phyloP scores from a whole-genome alignment of 805 yeast species.

The Jamesozyma rosinii region DNA sequence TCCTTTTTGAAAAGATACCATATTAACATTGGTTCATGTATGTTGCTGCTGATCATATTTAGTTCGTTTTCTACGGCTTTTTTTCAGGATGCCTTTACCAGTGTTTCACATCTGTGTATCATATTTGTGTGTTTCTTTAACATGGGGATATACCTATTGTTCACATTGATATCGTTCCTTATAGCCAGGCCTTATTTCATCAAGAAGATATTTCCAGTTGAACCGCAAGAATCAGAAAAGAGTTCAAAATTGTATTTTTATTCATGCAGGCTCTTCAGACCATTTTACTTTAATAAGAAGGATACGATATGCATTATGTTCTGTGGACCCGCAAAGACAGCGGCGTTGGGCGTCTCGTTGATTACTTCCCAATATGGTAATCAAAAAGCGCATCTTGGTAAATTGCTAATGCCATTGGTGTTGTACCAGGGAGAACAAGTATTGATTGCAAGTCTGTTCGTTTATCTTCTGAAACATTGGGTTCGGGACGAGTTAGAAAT shows the following conservation, averaged over 20 bases:
- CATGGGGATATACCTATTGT: slow-evolving; percentile 67
- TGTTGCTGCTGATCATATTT: slow-evolving; percentile 70
- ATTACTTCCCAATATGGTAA: slow-evolving; percentile 73
- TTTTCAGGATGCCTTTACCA: slow-evolving; percentile 66
- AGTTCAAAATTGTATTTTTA: slow-evolving; percentile 39
- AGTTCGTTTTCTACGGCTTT: slow-evolving; percentile 82
- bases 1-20: slow-evolving; percentile 18
- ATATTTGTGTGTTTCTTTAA: slow-evolving; percentile 77
- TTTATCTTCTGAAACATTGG: slow-evolving; percentile 64
- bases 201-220: slow-evolving; percentile 33
- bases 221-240: slow-evolving; percentile 36
- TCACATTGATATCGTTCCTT: slow-evolving; percentile 53
- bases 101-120: slow-evolving; percentile 57
- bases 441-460: slow-evolving; percentile 64
- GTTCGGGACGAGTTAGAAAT: slow-evolving; percentile 24
- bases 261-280: slow-evolving; percentile 35
- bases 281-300: slow-evolving; percentile 59
- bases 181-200: slow-evolving; percentile 55
- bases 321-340: slow-evolving; percentile 91
- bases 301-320: slow-evolving; percentile 76
- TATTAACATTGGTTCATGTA: slow-evolving; percentile 64
- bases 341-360: slow-evolving; percentile 81
- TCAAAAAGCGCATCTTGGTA: slow-evolving; percentile 52
- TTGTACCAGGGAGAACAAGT: slow-evolving; percentile 85
- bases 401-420: slow-evolving; percentile 70